These are phyloP conservation scores for Thelephora aurantiotincta DNA, from an alignment of 768 basidiomycete genomes.

Conservation along the genomic window DNA sequence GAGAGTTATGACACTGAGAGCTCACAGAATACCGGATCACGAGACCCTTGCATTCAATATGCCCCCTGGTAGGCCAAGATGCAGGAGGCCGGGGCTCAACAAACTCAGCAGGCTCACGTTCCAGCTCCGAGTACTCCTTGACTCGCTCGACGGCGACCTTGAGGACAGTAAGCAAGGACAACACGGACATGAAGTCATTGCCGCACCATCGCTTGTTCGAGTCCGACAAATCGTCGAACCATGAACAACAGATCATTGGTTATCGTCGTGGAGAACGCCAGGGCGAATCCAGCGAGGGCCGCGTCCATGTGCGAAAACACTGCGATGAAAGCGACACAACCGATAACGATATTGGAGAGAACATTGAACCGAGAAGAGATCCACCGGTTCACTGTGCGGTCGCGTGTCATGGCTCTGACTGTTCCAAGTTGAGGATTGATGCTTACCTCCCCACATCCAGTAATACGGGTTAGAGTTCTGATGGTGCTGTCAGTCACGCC, in stretches of 20 bases:
- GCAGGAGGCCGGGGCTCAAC: slow-evolving; percentile 72
- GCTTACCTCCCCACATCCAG: slow-evolving; percentile 81
- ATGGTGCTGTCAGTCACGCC: neutral
- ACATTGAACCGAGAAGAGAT: slow-evolving; percentile 79
- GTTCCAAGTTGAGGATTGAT: neutral
- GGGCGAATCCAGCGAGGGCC: slow-evolving; percentile 72
- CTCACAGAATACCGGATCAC: slow-evolving; percentile 68
- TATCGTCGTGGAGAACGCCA: slow-evolving; percentile 72
- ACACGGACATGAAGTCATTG: neutral
- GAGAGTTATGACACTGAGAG: slow-evolving; percentile 1
- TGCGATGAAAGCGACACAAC: slow-evolving; percentile 54
- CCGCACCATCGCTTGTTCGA: slow-evolving; percentile 85
- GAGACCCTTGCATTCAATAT: slow-evolving; percentile 58
- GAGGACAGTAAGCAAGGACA: slow-evolving; percentile 2
- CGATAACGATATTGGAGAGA: slow-evolving; percentile 56
- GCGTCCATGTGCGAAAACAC: slow-evolving; percentile 67
- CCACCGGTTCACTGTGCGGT: slow-evolving; percentile 70
- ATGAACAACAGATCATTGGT: slow-evolving; percentile 37
- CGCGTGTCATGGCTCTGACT: neutral
- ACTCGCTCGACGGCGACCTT: slow-evolving; percentile 80
- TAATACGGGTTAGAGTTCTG: slow-evolving; percentile 63
- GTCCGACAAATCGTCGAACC: slow-evolving; percentile 71
- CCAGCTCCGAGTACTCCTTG: slow-evolving; percentile 79
- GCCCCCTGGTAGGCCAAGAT: slow-evolving; percentile 65
- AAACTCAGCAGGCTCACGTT: slow-evolving; percentile 70